Base-by-base conservation (phyloP, 1,139 yeast species). In the Scheffersomyces insectosa region DNA sequence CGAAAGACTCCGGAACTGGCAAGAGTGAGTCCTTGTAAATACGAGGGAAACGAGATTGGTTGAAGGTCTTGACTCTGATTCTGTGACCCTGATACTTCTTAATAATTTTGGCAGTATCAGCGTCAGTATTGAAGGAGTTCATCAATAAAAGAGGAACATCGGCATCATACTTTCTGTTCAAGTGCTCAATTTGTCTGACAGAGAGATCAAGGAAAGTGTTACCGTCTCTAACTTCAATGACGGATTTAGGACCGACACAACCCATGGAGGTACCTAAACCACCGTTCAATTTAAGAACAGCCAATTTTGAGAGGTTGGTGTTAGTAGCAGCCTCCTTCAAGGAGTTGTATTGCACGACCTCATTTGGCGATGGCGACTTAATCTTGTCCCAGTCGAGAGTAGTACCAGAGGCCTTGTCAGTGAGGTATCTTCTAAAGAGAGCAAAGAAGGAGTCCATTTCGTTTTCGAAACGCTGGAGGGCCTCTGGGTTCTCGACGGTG, bases 251-350 rank as follows among this genome's bases (percentile, higher is more conserved):
- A 46, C 99, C 99, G 51, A 93, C 98, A 74, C 99, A 95, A 45
- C 99, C 99, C 99, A 93, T 93, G 12, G 99, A 91, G 32, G 99
- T 93, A 64, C 99, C 99, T 56, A 93, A 79, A 41, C 99, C 99
- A 76, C 99, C 99, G 66, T 93, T 93, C 65, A 93, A 81, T 73
- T 93, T 93, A 68, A 93, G 79, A 38, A 93, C 99, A 3, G 98
- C 98, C 64, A 93, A 79, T 68, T 91, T 91, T 56, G 83, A 70
- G 62, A 95, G 79, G 66, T 83, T 83, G 44, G 70, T 65, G 42
- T 76, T 60, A 42, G 68, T 63, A 28, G 48, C 45, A 28, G 59
- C 53, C 36, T 56, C 57, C 10, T 57, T 57, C 55, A 88, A 77
- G 30, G 75, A 61, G 38, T 68, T 60, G 71, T 88, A 93, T 55